A percentile compares a stretch with the other conserved stretches of the same genome.
Conservation (phyloP, 1,139 yeast genomes). For the Suzukiozyma palmioleophila region DNA sequence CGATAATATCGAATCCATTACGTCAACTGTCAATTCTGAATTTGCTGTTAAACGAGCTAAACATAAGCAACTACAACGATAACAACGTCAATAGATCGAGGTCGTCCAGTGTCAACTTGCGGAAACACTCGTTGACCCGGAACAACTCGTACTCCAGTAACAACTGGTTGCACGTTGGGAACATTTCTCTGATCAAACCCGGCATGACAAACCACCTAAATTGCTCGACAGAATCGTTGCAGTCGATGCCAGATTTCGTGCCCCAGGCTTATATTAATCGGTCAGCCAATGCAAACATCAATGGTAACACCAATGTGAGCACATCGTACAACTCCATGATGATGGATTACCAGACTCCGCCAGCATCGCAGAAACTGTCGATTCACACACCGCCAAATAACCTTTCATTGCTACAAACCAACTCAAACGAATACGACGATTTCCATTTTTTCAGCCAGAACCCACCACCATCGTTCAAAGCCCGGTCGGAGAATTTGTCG, state of each 20-base stretch:
- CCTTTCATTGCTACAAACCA: constrained; percentile 6
- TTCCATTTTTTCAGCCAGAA: constrained; percentile 5
- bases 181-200: constrained; percentile 34
- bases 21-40: constrained; percentile 40
- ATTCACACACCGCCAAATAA: constrained; percentile 20
- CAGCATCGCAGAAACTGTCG: constrained; percentile 30
- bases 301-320: constrained; percentile 8
- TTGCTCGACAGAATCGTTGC: constrained; percentile 40
- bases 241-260: constrained; percentile 43
- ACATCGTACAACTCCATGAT: constrained; percentile 29
- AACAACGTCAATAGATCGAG: constrained; percentile 16
- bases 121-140: constrained; percentile 45
- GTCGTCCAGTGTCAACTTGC: constrained; percentile 28
- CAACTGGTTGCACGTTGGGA: constrained; percentile 47
- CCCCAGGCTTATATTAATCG: constrained; percentile 38
- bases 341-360: constrained; percentile 45
- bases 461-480: constrained; percentile 8
- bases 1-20: constrained; percentile 8
- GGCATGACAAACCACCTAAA: constrained; percentile 16
- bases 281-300: constrained; percentile 16
- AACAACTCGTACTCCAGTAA: constrained; percentile 35
- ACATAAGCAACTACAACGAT: constrained; percentile 24
- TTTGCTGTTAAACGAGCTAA: constrained; percentile 39
- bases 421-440: constrained; percentile 5
- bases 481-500: constrained; percentile 16